Base-by-base conservation (phyloP, 176 grass and related monocot genomes). In the Cenchrus americanus region DNA sequence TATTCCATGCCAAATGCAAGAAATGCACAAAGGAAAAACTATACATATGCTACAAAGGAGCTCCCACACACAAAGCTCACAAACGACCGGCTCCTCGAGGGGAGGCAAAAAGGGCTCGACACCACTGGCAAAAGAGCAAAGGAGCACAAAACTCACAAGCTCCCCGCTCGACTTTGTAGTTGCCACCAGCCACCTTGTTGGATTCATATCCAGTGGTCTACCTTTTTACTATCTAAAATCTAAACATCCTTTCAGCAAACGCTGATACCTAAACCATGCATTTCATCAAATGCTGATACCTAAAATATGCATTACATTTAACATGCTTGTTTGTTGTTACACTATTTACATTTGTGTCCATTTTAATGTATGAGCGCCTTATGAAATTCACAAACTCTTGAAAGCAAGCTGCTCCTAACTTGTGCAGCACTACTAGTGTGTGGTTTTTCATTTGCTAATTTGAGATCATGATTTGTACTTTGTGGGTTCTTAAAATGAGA, bases 391-490 rank as follows among this genome's bases (percentile, higher is more conserved):
- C 32, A 40, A 30, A 41, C 48, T 41, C 7, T 18, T 57, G 5
- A 43, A 26, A 69, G 50, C 21, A 57, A 7, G 50, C 48, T 26
- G n/a, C 44, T 55, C 7, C 1, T 41, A 27, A 32, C 21, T 66
- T 44, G 5, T 27, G 30, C 18, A 21, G 11, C 27, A 10, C 14
- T 55, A 1, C 6, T 42, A 9, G n/a, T 67, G 1, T 19, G 14
- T 46, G n/a, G 71, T 66, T 66, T 15, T 76, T 17, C 15, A 68
- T 58, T 84, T 68, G 37, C 53, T 10, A 14, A 79, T 40, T 71
- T 48, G 22, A n/a, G n/a, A n/a, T n/a, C n/a, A n/a, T n/a, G n/a
- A n/a, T n/a, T n/a, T n/a, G n/a, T 15, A 58, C n/a, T 51, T 42
- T 79, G 55, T 41, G 73, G 21, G 57, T 73, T 52, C 14, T 21